Conservation (phyloP, 768 basidiomycete genomes). For the Trametes maxima region DNA sequence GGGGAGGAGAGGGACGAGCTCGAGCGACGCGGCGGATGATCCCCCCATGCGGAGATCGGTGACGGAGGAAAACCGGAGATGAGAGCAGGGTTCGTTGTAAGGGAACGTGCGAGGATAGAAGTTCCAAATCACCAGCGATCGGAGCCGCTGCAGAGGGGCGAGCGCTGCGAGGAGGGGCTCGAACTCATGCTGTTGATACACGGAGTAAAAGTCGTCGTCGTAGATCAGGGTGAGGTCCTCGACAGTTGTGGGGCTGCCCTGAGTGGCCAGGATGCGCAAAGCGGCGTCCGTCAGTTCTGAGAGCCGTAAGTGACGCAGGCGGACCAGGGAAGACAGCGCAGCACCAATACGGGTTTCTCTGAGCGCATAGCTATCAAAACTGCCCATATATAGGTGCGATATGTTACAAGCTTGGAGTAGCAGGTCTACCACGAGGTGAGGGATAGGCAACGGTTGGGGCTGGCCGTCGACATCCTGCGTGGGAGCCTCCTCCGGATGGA, state of each 20-base stretch:
- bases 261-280: background rate
- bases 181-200: background rate
- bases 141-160: background rate
- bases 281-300: background rate
- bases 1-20: slow-evolving; percentile 7
- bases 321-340: background rate
- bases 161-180: background rate
- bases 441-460: background rate
- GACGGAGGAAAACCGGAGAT: background rate
- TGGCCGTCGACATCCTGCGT: background rate
- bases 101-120: background rate
- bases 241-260: background rate
- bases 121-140: slow-evolving; percentile 5
- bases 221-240: slow-evolving; percentile 5
- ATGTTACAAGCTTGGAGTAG: slow-evolving; percentile 3
- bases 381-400: background rate
- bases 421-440: slow-evolving; percentile 1
- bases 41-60: slow-evolving; percentile 1
- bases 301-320: background rate
- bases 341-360: slow-evolving; percentile 1
- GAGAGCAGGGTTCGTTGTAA: background rate
- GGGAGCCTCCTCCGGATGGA: background rate
- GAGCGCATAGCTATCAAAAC: slow-evolving; percentile 3
- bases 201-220: background rate
- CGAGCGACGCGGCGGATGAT: background rate